Percentiles rank a stretch among this genome's conserved stretches.
Conservation (phyloP, 2,329 filamentous ascomycete genomes). For the Penicillium sp. region DNA sequence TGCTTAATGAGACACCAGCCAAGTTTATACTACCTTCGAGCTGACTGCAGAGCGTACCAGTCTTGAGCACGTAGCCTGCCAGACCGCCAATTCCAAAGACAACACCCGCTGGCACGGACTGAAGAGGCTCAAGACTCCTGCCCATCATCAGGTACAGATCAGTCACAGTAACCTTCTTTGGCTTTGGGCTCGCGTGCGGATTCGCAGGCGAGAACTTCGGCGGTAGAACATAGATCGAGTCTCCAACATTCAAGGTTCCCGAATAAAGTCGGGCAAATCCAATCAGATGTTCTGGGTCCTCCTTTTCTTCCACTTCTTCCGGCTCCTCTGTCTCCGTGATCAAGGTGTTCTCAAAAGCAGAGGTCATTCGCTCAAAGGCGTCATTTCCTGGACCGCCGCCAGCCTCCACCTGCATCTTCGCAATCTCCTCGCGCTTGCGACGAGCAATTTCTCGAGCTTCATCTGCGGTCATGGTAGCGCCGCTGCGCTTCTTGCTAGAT, state of each 20-base stretch:
- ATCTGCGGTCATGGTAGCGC: slow-evolving; percentile 73
- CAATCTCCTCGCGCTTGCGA: slow-evolving; percentile 85
- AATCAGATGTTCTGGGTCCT: slow-evolving; percentile 82
- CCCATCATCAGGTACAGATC: slow-evolving; percentile 97
- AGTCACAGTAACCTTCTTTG: slow-evolving; percentile 78
- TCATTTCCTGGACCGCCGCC: slow-evolving; percentile 41
- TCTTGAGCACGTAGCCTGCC: slow-evolving; percentile 91
- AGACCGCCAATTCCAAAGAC: slow-evolving; percentile 94
- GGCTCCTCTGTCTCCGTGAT: slow-evolving; percentile 49
- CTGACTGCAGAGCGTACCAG: slow-evolving; percentile 86
- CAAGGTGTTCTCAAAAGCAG: slow-evolving; percentile 61
- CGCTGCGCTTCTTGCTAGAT: slow-evolving; percentile 71
- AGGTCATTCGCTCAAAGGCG: slow-evolving; percentile 56
- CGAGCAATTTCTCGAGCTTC: slow-evolving; percentile 85
- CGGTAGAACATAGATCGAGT: slow-evolving; percentile 84
- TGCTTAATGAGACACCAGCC: slow-evolving; percentile 76
- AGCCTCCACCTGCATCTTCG: slow-evolving; percentile 67
- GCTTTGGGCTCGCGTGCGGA: slow-evolving; percentile 68
- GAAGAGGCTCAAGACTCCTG: slow-evolving; percentile 75
- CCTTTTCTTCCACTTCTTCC: slow-evolving; percentile 55
- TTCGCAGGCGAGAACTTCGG: slow-evolving; percentile 88
- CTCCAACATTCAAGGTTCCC: slow-evolving; percentile 82
- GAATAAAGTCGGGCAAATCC: slow-evolving; percentile 95
- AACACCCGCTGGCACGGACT: slow-evolving; percentile 84
- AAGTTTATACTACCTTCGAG: slow-evolving; percentile 85